Evolutionary conservation across 177 flowering plant genomes (phyloP).

Genomic region (Vitis hybrid): DNA sequence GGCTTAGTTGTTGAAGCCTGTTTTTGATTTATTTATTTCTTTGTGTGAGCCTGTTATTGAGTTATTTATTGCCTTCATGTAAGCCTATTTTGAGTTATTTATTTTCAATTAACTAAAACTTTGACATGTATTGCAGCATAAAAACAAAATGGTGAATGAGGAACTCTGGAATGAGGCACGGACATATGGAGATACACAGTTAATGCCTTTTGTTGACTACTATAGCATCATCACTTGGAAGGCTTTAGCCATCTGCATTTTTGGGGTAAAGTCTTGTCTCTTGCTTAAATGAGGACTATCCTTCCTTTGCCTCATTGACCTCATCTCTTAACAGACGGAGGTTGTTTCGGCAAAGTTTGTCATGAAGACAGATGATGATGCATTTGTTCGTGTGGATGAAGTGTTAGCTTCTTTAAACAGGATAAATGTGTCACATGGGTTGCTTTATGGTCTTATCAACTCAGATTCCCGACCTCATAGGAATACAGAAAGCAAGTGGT

Average conservation of each 20-base stretch:
- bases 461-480: constrained; percentile 84
- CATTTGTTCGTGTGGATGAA: constrained; percentile 96
- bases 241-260: constrained; percentile 91
- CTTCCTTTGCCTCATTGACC: constrained; percentile 20
- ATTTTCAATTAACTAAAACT: constrained; percentile 1
- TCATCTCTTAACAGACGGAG: constrained; percentile 61
- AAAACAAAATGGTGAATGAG: constrained; percentile 86
- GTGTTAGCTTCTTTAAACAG: constrained; percentile 61
- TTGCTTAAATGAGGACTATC: constrained; percentile 14
- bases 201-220: constrained; percentile 99
- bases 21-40: too few relatives aligned
- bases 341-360: constrained; percentile 81
- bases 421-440: constrained; percentile 52
- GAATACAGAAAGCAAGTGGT: constrained; percentile 92
- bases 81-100: constrained; percentile 5
- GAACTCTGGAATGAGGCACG: constrained; percentile 96
- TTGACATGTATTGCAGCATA: constrained; percentile 62
- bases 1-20: too few relatives aligned
- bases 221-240: constrained; percentile 94
- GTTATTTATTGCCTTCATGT: constrained; percentile 1
- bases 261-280: constrained; percentile 66
- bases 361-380: constrained; percentile 99
- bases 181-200: constrained; percentile 85
- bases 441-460: constrained; percentile 90
- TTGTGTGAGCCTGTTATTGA: background rate